Evolutionary conservation across 495 filamentous ascomycete genomes (phyloP), one percentile per base, ranked within the genome.

Genomic region (Talaromyces ruber): DNA sequence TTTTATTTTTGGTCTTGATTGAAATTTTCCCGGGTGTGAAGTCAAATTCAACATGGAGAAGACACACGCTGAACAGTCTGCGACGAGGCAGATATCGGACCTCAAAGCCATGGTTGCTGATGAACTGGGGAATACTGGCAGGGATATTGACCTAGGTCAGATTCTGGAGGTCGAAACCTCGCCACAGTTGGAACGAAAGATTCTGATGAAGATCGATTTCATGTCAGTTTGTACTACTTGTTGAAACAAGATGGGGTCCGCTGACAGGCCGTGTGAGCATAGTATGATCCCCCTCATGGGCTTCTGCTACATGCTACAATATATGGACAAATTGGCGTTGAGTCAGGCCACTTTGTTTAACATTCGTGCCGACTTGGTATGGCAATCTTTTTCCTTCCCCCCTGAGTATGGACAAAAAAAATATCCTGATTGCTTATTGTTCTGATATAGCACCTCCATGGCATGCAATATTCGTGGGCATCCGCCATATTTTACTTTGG

Each of bases 311-410:
- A 74, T 74, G 70, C 67, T 86, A 34, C 81, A 84, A 60, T 84
- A 79, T 64, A 80, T 86, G 66, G 83, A 86, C 68, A 85, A 85
- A 60, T 73, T 82, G 9, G 81, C 82, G 3, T 69, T 85, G 1
- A 82, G 79, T 47, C 83, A 84, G 65, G 76, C 81, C 14, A 76
- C 73, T 9, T 65, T 81, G 24, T 82, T 84, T 71, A 77, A 79
- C 22, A 62, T 81, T 39, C 64, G 71, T 53, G 64, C 73, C 50
- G 73, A 81, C 54, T 66, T 80, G 65, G 67, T 74, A 69, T 52
- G 56, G 39, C n/a, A 39, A 4, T 25, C 30, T 25, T 7, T n/a
- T 6, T 32, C 28, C 26, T 21, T 1, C 22, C 16, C 16, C 8
- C 21, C 0, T n/a, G 5, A 52, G 24, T 22, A 25, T 47, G 57